Evolutionary conservation across 2,329 filamentous ascomycete genomes (phyloP).

Genomic region (Phialophora macrospora): DNA sequence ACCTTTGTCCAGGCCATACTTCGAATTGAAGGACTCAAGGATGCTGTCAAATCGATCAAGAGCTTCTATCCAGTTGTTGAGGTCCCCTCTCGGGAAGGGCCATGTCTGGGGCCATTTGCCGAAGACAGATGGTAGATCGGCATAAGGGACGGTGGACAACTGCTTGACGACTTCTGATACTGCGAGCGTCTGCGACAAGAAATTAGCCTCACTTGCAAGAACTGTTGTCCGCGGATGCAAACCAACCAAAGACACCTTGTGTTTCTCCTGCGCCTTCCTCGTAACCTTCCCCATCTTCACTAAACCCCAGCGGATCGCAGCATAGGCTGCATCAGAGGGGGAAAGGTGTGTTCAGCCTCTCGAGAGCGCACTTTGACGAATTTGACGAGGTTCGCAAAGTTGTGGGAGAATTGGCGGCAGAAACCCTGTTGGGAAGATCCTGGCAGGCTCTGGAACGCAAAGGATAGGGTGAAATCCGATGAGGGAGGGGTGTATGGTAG

Average conservation of each 20-base stretch:
- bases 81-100: constrained; percentile 92
- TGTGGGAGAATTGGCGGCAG: not conserved
- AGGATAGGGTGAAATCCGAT: not conserved
- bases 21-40: constrained; percentile 77
- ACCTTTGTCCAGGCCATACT: constrained; percentile 78
- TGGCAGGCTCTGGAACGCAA: not conserved
- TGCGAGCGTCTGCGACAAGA: constrained; percentile 73
- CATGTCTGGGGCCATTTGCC: constrained; percentile 82
- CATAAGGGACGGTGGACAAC: constrained; percentile 71
- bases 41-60: constrained; percentile 92
- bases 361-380: constrained; percentile 1
- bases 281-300: constrained; percentile 58
- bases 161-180: constrained; percentile 78
- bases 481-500: constrained; percentile 3
- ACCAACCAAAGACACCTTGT: constrained; percentile 58
- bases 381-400: not conserved
- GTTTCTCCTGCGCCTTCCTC: constrained; percentile 58
- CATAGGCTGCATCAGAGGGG: constrained; percentile 35
- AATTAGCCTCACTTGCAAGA: constrained; percentile 38
- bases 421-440: too few relatives aligned
- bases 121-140: constrained; percentile 77
- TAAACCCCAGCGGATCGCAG: constrained; percentile 30
- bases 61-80: constrained; percentile 97
- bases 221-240: constrained; percentile 29
- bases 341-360: constrained; percentile 25